Conservation (phyloP, 2,329 filamentous ascomycete genomes). For the Neonectria sp. region DNA sequence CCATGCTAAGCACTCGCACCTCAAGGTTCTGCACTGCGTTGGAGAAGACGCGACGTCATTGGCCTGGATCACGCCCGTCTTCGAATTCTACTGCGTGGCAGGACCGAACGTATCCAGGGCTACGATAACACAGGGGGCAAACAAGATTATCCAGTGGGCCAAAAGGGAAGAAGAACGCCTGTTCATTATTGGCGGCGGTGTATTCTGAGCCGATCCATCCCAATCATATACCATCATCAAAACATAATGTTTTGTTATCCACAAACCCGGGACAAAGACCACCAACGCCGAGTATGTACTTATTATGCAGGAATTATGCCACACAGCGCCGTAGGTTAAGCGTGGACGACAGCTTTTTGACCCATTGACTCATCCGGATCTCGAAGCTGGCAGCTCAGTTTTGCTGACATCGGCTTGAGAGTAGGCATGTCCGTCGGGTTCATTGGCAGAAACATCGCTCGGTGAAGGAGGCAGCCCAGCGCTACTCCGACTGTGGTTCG, state of each 20-base stretch:
- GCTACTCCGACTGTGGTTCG: slow-evolving; percentile 37
- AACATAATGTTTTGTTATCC: slow-evolving; percentile 29
- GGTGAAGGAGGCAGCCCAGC: slow-evolving; percentile 36
- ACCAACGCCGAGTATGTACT: slow-evolving; percentile 46
- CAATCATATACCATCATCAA: slow-evolving; percentile 39
- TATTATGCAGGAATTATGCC: slow-evolving; percentile 28
- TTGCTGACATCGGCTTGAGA: slow-evolving; percentile 33
- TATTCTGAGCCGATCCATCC: slow-evolving; percentile 66
- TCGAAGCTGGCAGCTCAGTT: slow-evolving; percentile 33
- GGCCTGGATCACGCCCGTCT: slow-evolving; percentile 91
- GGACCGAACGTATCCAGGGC: slow-evolving; percentile 77
- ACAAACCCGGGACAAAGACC: slow-evolving; percentile 34
- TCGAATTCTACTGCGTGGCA: slow-evolving; percentile 97
- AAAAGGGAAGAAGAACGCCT: slow-evolving; percentile 92
- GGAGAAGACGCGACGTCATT: slow-evolving; percentile 83
- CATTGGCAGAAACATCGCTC: slow-evolving; percentile 34
- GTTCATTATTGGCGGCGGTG: slow-evolving; percentile 98
- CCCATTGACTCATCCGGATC: slow-evolving; percentile 19
- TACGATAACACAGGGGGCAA: slow-evolving; percentile 86
- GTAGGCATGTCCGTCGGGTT: slow-evolving; percentile 32
- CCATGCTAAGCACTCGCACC: slow-evolving; percentile 86
- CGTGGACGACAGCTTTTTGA: slow-evolving; percentile 10
- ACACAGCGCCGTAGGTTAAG: slow-evolving; percentile 26
- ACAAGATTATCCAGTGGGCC: slow-evolving; percentile 92
- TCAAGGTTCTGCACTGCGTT: slow-evolving; percentile 88